Conservation (phyloP, 345 rosid genomes). For the Hypericum androsaemum region DNA sequence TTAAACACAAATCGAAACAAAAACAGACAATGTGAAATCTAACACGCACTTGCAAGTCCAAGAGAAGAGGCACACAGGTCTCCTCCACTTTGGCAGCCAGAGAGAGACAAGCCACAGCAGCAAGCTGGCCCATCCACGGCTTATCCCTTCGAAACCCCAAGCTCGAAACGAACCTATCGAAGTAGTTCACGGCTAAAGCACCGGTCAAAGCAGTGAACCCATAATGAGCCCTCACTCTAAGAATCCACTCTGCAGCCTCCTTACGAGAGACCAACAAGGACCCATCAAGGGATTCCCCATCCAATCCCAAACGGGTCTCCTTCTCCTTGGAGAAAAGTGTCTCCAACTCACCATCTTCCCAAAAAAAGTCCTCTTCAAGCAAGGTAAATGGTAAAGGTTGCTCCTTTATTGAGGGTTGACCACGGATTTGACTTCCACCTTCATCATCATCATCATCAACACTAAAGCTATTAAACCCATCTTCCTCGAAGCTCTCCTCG, state of each 20-base stretch:
- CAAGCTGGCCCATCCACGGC: slow-evolving; percentile 93
- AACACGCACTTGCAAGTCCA: slow-evolving; percentile 67
- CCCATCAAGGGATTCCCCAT: slow-evolving; percentile 28
- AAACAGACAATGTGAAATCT: slow-evolving; percentile 19
- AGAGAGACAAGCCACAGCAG: slow-evolving; percentile 81
- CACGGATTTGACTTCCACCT: slow-evolving; percentile 19
- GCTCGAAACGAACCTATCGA: slow-evolving; percentile 69
- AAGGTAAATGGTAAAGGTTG: slow-evolving; percentile 31
- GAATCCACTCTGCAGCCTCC: slow-evolving; percentile 66
- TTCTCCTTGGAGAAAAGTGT: slow-evolving; percentile 50
- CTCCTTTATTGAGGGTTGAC: slow-evolving; percentile 24
- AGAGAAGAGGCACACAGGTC: slow-evolving; percentile 63
- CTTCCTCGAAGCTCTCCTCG: slow-evolving; percentile 42
- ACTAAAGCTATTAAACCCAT: slow-evolving; percentile 4
- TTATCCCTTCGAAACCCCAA: slow-evolving; percentile 44
- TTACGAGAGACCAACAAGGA: slow-evolving; percentile 33
- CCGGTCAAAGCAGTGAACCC: slow-evolving; percentile 59
- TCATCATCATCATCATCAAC: slow-evolving; percentile 9
- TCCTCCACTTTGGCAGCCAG: slow-evolving; percentile 93
- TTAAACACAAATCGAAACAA: slow-evolving; percentile 19
- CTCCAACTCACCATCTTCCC: slow-evolving; percentile 52
- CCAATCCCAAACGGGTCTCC: slow-evolving; percentile 29
- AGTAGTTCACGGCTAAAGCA: slow-evolving; percentile 76
- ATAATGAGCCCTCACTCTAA: slow-evolving; percentile 47
- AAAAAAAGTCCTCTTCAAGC: slow-evolving; percentile 40